Conservation (phyloP, 2,329 filamentous ascomycete genomes). For the Arthroderma sp. region DNA sequence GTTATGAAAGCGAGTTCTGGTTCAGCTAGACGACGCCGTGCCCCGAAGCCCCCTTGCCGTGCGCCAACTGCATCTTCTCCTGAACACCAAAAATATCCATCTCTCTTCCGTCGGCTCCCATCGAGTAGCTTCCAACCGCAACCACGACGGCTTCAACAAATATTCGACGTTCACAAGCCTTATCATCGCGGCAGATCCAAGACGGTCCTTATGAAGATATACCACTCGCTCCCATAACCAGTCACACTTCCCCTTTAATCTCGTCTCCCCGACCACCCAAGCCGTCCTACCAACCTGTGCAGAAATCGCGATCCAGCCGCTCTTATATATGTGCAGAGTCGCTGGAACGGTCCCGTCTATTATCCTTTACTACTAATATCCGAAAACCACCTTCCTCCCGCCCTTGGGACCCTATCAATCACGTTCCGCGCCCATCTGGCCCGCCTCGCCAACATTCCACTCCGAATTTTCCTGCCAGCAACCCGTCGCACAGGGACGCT, state of each 20-base stretch:
- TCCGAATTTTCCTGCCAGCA: slow-evolving; percentile 18
- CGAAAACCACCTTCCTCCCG: slow-evolving; percentile 34
- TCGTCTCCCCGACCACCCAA: slow-evolving; percentile 5
- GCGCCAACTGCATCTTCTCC: slow-evolving; percentile 4
- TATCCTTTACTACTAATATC: not conserved
- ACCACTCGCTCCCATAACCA: slow-evolving; percentile 10
- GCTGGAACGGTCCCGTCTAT: not conserved
- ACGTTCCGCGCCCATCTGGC: slow-evolving; percentile 41
- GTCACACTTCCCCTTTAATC: slow-evolving; percentile 7
- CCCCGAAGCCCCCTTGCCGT: slow-evolving; percentile 5
- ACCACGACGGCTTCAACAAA: slow-evolving; percentile 19
- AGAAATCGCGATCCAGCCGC: slow-evolving; percentile 5
- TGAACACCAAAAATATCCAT: not conserved
- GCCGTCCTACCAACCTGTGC: slow-evolving; percentile 2
- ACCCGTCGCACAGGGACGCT: slow-evolving; percentile 25
- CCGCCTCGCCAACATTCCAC: slow-evolving; percentile 21
- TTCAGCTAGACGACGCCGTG: not conserved
- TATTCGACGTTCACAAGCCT: slow-evolving; percentile 12
- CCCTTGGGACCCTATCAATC: slow-evolving; percentile 50
- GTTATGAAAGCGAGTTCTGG: too few relatives aligned
- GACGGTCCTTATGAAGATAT: slow-evolving; percentile 16
- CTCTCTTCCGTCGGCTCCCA: slow-evolving; percentile 1
- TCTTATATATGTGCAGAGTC: not conserved
- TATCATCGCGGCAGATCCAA: slow-evolving; percentile 30
- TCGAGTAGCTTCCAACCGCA: slow-evolving; percentile 6